Base-by-base conservation (phyloP, 176 grass and related monocot genomes). In the Zizania latifolia region DNA sequence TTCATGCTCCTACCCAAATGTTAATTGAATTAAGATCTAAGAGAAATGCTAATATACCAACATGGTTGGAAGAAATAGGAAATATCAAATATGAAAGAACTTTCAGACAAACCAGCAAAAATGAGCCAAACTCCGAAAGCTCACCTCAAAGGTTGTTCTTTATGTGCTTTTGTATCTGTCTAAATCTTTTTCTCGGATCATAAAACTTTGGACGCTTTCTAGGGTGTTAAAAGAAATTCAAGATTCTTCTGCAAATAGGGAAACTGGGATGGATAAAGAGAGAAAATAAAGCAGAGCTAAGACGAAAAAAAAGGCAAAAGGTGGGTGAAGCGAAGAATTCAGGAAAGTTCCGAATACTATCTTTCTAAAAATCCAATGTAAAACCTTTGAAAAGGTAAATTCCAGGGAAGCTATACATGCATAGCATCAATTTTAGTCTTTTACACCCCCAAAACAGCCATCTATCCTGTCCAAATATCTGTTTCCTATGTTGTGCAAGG, bases 191-290 rank as follows among this genome's bases (percentile, higher is more conserved):
- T 35, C 71, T 56, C 35, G 5, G 1, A 30, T 34, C 28, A 57
- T 17, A 45, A 33, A 77, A 58, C 10, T 60, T 73, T 38, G 58
- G 30, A 31, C 8, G 45, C 37, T 79, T 79, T 85, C 5, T 57
- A 31, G 11, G 64, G 22, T 61, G 40, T 31, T 66, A 32, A 60
- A 76, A 57, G 5, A 19, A 83, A 27, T 33, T 16, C 68, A 36
- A 69, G 36, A 58, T 69, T 69, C 50, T 22, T 22, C 50, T 13
- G 16, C 8, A 19, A 34, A 29, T 19, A 62, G 48, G 48, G 48
- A 44, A 85, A 72, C 10, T 53, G 10, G 31, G 32, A 73, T 78
- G 74, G 68, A 85, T 72, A 86, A 81, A n/a, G 21, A 17, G 28
- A 29, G 6, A 30, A 44, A 29, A 5, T 68, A 22, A 31, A 24